Evolutionary conservation across 495 filamentous ascomycete genomes (phyloP), one percentile per base, ranked within the genome.

Genomic region (Neurospora discreta): DNA sequence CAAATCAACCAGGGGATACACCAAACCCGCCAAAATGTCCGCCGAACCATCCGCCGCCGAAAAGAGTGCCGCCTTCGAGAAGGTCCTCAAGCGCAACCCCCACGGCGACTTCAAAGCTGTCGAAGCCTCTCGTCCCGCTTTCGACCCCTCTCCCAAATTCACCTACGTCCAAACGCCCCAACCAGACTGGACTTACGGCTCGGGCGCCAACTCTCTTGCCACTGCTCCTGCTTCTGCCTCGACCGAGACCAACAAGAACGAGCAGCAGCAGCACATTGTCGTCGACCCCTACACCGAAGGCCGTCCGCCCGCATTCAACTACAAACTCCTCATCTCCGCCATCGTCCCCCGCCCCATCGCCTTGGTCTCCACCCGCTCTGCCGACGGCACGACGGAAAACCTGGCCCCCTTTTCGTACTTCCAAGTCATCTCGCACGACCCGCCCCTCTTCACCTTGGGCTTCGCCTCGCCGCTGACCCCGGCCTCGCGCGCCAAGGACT

Each of bases 351-450:
- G 95, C 26, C 95, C 95, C 67, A 86, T 89, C 74, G 87, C 83
- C 58, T 86, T 89, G 76, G 76, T 89, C 4, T 86, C 84, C 0
- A 86, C 87, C 36, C 74, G 78, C 70, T 82, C 83, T 33, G 72
- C 80, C 30, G 84, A 86, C 52, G 81, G 73, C 85, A 84, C 4
- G 18, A 39, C 36, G 11, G 74, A 76, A 20, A 98, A 98, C 80
- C 86, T 98, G 6, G 91, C 95, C 1, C 94, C 94, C 0, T 97
- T 94, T 83, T 90, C 87, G 74, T 97, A 95, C 83, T 90, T 93
- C 73, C 87, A 93, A 72, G 78, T 98, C 11, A 86, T 97, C 74
- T 89, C 90, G 76, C 93, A 96, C 78, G 95, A 98, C 79, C 95
- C 95, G 3, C 95, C 95, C 1, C 83, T 97, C 38, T 96, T 98